Evolutionary conservation across 495 filamentous ascomycete species (phyloP), one percentile per base, ranked within the genome.

Genomic region (Beverwykella pulmonaria): DNA sequence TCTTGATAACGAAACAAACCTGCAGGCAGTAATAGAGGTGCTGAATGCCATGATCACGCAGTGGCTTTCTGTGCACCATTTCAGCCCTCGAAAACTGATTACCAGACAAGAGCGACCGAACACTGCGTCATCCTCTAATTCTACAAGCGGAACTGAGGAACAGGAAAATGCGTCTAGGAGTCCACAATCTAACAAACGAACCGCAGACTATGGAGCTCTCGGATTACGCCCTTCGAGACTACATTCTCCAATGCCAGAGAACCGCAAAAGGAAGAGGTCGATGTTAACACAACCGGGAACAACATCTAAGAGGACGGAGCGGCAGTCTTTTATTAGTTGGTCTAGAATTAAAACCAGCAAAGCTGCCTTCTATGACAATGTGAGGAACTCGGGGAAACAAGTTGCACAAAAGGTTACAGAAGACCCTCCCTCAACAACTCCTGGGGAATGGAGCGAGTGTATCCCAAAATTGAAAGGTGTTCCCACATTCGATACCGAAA

Each of bases 261-360:
- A 22, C 15, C 63, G 63, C 17, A 72, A 67, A 50, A 68, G 53
- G 29, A 71, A 67, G 56, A 55, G 57, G 36, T 30, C 52, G 10
- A 41, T 27, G 1, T 23, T 14, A 46, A 6, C 64, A 29, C 22
- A 17, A 7, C 0, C 32, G 48, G 22, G 4, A 22, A 29, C 49
- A n/a, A 10, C 48, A 8, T 32, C 46, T 12, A 25, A 34, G 19
- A 36, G 27, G 19, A 41, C 20, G 39, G 64, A 48, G 12, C 41
- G 39, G 17, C 49, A 30, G 14, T 50, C 80, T 14, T 92, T 93
- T 61, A 75, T 78, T 56, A 73, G 72, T 2, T 94, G 90, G 88
- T 85, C 86, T 30, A 83, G 85, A 54, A 80, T 91, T 23, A 95
- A 93, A 74, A 81, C 80, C 25, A 83, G 84, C 2, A 82, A 77